Evolutionary conservation across 1,284 basidiomycete species (phyloP).

Genomic region (Ceratobasidium sp.): DNA sequence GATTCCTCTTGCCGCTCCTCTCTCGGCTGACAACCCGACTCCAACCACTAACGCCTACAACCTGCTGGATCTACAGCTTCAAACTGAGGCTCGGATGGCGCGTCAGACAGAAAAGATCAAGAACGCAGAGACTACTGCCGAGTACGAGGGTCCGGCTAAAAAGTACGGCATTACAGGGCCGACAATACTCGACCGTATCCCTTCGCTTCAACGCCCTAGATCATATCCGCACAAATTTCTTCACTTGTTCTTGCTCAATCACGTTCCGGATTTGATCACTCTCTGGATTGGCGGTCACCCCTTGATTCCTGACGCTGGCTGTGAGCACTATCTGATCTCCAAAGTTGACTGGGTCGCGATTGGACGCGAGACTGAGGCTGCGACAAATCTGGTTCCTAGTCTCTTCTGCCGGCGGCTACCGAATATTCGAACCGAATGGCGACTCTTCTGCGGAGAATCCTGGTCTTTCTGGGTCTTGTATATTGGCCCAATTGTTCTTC

Average conservation of each 20-base stretch:
- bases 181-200: constrained; percentile 2
- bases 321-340: not conserved
- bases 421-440: constrained; percentile 49
- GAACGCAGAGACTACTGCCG: not conserved
- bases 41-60: not conserved
- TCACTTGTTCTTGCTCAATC: constrained; percentile 49
- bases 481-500: constrained; percentile 50
- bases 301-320: constrained; percentile 1
- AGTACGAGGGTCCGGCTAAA: constrained; percentile 49
- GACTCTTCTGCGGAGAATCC: constrained; percentile 53
- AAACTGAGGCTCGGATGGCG: constrained; percentile 50
- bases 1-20: constrained; percentile 43
- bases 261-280: constrained; percentile 44
- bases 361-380: constrained; percentile 49
- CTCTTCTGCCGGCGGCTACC: constrained; percentile 50
- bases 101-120: constrained; percentile 48
- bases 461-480: constrained; percentile 55
- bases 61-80: constrained; percentile 55
- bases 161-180: not conserved
- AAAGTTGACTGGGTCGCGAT: constrained; percentile 55
- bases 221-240: constrained; percentile 52
- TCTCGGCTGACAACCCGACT: not conserved
- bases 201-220: constrained; percentile 34
- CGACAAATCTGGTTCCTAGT: constrained; percentile 51
- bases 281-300: constrained; percentile 40